Percentiles rank a stretch among this genome's conserved stretches.
Conservation (phyloP, 2,329 filamentous ascomycete genomes). For the Ophiostoma quercus region DNA sequence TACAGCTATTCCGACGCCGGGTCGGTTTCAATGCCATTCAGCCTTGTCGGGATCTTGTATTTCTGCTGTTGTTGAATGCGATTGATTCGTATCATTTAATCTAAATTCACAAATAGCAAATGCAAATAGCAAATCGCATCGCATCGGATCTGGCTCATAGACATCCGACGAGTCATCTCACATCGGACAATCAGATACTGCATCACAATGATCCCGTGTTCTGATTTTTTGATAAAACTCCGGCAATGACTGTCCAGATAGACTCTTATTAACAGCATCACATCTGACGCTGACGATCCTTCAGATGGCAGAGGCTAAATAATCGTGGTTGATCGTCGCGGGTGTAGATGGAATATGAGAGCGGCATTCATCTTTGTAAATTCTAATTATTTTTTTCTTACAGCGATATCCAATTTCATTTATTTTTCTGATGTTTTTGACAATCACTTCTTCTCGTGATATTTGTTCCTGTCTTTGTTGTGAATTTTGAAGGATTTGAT, state of each 20-base stretch:
- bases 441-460: no score
- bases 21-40: not conserved
- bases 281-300: not conserved
- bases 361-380: no score
- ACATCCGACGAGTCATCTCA: not conserved
- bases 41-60: not conserved
- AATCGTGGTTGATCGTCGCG: not conserved
- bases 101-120: no score
- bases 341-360: not conserved
- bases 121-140: no score
- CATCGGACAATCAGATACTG: no score
- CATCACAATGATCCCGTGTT: no score
- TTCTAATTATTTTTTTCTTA: no score
- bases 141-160: not conserved
- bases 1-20: not conserved
- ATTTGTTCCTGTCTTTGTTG: no score
- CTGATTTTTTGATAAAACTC: no score
- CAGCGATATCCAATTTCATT: no score
- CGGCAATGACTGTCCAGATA: not conserved
- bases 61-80: not conserved
- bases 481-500: no score
- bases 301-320: slow-evolving; percentile 2
- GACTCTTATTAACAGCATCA: not conserved
- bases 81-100: not conserved
- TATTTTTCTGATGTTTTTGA: no score